Evolutionary conservation across 768 basidiomycete genomes (phyloP), one percentile per base, ranked within the genome.

Genomic region (Xerocomus spinulosus): DNA sequence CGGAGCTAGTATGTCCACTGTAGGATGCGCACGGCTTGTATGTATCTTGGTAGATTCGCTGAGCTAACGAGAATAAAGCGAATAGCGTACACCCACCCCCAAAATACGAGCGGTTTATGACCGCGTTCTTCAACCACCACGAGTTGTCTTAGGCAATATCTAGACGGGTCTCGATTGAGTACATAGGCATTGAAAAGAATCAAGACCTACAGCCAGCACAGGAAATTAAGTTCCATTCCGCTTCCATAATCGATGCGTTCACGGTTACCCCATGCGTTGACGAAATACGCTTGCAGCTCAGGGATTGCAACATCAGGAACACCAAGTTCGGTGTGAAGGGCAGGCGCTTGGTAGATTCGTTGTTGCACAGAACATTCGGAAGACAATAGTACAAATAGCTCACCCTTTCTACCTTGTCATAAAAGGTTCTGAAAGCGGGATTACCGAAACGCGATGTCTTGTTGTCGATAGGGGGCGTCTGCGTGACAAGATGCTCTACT

Each of bases 181-280:
- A 39, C 6, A n/a, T n/a, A n/a, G n/a, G 2, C 23, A 13, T n/a
- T 15, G 0, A 13, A 12, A 28, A 33, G 39, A 26, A 13, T 3
- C 8, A 0, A 41, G 3, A 6, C 91, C 55, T 63, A 96, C 94
- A 98, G 62, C 93, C 93, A 97, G 59, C 94, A 97, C 3, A 98
- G 50, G 60, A 97, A 99, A 68, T 97, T 95, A 36, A 98, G 76
- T 62, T 99, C 96, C 95, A 98, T 98, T 13, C 96, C 96, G 58
- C 93, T 96, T n/a, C 96, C 96, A 68, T 99, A 99, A 68, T 99
- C 96, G 45, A 99, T 92, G 9, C 96, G 75, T 40, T 85, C 80
- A 24, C 87, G 73, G 64, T 88, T 96, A 1, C 96, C 96, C 94
- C 94, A 98, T 13, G 84, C 70, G 61, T 94, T 90, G 30, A 74